A percentile compares a stretch with the other conserved stretches of the same genome.
Evolutionary conservation across 2,329 filamentous ascomycete genomes (phyloP).

Genomic region (Pleomassaria siparia): DNA sequence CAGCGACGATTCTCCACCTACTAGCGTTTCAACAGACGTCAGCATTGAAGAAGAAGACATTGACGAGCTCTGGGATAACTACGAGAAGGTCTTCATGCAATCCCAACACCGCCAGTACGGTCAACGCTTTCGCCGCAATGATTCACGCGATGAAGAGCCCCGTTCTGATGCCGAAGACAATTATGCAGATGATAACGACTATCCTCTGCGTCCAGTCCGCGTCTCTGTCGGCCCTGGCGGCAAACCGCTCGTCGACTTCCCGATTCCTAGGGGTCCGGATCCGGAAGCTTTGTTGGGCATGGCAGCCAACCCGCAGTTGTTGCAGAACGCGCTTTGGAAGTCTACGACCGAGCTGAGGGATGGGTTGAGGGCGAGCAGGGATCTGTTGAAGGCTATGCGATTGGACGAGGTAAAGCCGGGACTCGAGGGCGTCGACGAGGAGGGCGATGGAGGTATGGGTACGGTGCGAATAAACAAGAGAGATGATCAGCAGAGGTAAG

Average conservation of each 20-base stretch:
- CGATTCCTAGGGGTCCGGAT: slow-evolving; percentile 32
- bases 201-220: slow-evolving; percentile 17
- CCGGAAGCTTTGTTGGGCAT: slow-evolving; percentile 26
- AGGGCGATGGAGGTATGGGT: not conserved
- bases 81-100: slow-evolving; percentile 24
- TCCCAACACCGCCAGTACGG: slow-evolving; percentile 17
- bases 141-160: slow-evolving; percentile 21
- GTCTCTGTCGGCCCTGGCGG: slow-evolving; percentile 36
- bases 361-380: slow-evolving; percentile 30
- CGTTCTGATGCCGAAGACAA: slow-evolving; percentile 28
- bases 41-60: slow-evolving; percentile 39
- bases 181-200: slow-evolving; percentile 15
- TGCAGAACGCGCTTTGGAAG: slow-evolving; percentile 34
- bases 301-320: slow-evolving; percentile 15
- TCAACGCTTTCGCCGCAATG: slow-evolving; percentile 16
- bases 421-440: not conserved
- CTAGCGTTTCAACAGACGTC: slow-evolving; percentile 27
- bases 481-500: not conserved
- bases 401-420: slow-evolving; percentile 17
- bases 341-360: slow-evolving; percentile 34
- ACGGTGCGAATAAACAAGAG: slow-evolving; percentile 3
- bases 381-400: slow-evolving; percentile 35
- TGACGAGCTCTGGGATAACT: slow-evolving; percentile 38
- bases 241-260: slow-evolving; percentile 37
- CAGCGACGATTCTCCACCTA: slow-evolving; percentile 32